phyloP scores from a whole-genome alignment of 371 early-diverging fungal genomes.

The Umbelopsis sp. region DNA sequence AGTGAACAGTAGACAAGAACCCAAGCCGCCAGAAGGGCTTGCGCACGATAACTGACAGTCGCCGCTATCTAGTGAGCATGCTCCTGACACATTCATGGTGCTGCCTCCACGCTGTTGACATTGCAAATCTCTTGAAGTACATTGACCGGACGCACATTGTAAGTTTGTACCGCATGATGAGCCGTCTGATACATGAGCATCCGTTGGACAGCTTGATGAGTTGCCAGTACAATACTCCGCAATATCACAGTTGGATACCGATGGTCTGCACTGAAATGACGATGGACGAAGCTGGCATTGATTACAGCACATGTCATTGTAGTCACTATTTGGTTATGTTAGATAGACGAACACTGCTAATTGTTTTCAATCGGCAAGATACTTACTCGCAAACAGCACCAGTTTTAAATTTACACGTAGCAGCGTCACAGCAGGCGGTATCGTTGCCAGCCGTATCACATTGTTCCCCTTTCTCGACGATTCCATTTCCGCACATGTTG shows the following conservation, averaged over 20 bases:
- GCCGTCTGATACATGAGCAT: constrained; percentile 70
- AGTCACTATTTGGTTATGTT: constrained; percentile 54
- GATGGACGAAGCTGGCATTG: constrained; percentile 71
- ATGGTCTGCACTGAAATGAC: constrained; percentile 72
- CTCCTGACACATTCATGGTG: constrained; percentile 42
- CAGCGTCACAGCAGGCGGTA: constrained; percentile 82
- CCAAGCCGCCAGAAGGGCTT: constrained; percentile 46
- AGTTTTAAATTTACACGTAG: constrained; percentile 78
- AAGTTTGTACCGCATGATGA: constrained; percentile 61
- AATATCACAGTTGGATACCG: constrained; percentile 82
- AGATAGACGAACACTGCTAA: not conserved
- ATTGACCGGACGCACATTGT: constrained; percentile 86
- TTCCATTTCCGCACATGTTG: constrained; percentile 93
- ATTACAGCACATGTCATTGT: constrained; percentile 83
- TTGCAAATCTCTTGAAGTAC: constrained; percentile 87
- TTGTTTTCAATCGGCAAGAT: not conserved
- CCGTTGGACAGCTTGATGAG: constrained; percentile 76
- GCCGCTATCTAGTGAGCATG: constrained; percentile 51
- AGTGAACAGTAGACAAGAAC: constrained; percentile 69
- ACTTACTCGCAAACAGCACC: constrained; percentile 79
- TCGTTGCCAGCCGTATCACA: constrained; percentile 89
- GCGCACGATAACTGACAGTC: constrained; percentile 74
- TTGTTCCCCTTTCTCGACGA: constrained; percentile 88
- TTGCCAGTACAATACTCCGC: constrained; percentile 81
- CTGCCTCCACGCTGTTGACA: constrained; percentile 64